Evolutionary conservation across 345 rosid genomes (phyloP).

Genomic region (Eucalyptus coolabah): DNA sequence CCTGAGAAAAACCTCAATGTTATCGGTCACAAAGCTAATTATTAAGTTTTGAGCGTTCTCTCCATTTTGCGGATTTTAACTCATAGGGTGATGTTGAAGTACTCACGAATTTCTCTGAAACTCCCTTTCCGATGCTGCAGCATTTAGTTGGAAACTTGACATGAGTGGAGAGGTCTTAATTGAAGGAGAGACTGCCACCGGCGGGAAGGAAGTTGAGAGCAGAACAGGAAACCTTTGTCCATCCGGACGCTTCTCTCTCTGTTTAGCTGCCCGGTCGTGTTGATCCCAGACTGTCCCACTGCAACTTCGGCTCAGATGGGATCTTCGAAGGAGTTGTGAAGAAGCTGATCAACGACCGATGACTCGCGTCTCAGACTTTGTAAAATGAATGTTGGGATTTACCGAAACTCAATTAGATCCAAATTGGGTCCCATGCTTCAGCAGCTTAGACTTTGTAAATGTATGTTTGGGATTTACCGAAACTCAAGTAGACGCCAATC

Average conservation of each 20-base stretch:
- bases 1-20: background rate
- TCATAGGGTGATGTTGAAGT: background rate
- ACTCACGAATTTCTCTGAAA: background rate
- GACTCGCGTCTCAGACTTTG: background rate
- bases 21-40: background rate
- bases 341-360: background rate
- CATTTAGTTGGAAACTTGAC: background rate
- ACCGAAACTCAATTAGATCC: background rate
- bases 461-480: background rate
- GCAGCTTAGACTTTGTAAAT: background rate
- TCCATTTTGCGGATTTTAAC: background rate
- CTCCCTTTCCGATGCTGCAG: background rate
- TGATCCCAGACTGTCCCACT: background rate
- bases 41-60: background rate
- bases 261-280: background rate
- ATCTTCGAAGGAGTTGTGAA: background rate
- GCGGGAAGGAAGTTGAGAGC: background rate
- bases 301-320: background rate
- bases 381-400: background rate
- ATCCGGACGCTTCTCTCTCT: background rate
- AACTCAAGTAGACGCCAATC: background rate
- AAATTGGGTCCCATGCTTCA: too few relatives aligned
- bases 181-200: background rate
- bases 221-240: background rate
- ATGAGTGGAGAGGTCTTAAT: background rate